Percentiles rank a stretch among this genome's conserved stretches.
phyloP scores from a whole-genome alignment of 2,329 filamentous ascomycete species.

The Chrysoporthe cubensis region DNA sequence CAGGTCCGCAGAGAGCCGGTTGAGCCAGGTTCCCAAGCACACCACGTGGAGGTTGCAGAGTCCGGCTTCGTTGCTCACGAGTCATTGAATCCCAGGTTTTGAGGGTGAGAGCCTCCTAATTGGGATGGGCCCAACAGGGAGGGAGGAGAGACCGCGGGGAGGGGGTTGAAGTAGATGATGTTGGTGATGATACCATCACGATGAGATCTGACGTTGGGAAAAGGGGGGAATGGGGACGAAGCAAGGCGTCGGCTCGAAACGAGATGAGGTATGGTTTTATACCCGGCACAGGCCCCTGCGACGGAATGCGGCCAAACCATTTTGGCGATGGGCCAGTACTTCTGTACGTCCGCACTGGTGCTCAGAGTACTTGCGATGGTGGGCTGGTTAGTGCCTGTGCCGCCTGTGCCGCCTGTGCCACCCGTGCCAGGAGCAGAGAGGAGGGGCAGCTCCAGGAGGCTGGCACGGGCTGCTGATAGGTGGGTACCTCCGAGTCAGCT shows the following conservation, averaged over 20 bases:
- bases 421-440: no score
- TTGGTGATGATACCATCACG: neutral
- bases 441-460: neutral
- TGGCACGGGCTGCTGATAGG: neutral
- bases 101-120: no score
- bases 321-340: neutral
- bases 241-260: neutral
- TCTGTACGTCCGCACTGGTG: no score
- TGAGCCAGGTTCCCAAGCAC: slow-evolving; percentile 26
- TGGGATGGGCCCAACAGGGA: no score
- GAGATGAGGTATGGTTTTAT: slow-evolving; percentile 16
- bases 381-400: slow-evolving; percentile 3
- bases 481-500: neutral
- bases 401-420: neutral
- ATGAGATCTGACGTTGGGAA: neutral
- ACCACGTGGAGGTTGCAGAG: slow-evolving; percentile 27
- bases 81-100: neutral
- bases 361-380: neutral
- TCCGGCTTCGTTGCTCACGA: slow-evolving; percentile 22
- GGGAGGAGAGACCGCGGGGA: no score
- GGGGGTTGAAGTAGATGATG: neutral
- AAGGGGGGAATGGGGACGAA: neutral
- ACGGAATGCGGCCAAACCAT: slow-evolving; percentile 2
- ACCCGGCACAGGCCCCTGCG: neutral
- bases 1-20: neutral